Percentiles rank a stretch among this genome's conserved stretches.
phyloP scores from a whole-genome alignment of 345 rosid genomes.

The Mallotus nudiflorus region DNA sequence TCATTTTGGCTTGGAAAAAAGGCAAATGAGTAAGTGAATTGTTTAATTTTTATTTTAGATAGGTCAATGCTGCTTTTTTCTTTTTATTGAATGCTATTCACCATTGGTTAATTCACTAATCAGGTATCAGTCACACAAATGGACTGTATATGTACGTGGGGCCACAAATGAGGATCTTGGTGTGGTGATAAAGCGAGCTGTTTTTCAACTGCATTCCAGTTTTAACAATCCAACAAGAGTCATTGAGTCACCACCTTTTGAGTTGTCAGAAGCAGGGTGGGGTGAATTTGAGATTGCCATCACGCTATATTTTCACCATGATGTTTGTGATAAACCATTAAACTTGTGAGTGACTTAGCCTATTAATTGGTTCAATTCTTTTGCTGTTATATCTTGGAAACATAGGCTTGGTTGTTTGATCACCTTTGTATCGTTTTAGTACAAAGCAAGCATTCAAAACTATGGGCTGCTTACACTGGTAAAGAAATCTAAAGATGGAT shows the following conservation, averaged over 20 bases:
- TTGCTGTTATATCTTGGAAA: slow-evolving; percentile 1
- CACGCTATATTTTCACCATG: slow-evolving; percentile 32
- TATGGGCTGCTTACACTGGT: background rate
- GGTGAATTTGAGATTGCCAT: slow-evolving; percentile 43
- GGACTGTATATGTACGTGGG: slow-evolving; percentile 37
- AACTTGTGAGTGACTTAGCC: slow-evolving; percentile 25
- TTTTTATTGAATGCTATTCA: slow-evolving; percentile 5
- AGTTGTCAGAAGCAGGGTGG: slow-evolving; percentile 36
- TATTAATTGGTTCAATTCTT: background rate
- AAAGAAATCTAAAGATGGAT: background rate
- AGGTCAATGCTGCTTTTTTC: background rate
- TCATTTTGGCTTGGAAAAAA: slow-evolving; percentile 85
- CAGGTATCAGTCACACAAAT: slow-evolving; percentile 38
- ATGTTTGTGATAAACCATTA: slow-evolving; percentile 35
- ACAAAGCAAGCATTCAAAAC: background rate
- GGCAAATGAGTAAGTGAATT: slow-evolving; percentile 69
- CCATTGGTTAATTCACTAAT: slow-evolving; percentile 11
- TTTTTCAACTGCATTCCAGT: slow-evolving; percentile 39
- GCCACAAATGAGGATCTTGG: slow-evolving; percentile 36
- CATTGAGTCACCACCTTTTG: slow-evolving; percentile 35
- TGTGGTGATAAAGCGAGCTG: slow-evolving; percentile 30
- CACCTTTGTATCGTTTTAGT: background rate
- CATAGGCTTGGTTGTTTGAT: background rate
- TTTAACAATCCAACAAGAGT: slow-evolving; percentile 37
- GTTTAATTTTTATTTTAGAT: slow-evolving; percentile 1